Evolutionary conservation across 2,329 filamentous ascomycete genomes (phyloP).

Genomic region (Laburnicola sp.): DNA sequence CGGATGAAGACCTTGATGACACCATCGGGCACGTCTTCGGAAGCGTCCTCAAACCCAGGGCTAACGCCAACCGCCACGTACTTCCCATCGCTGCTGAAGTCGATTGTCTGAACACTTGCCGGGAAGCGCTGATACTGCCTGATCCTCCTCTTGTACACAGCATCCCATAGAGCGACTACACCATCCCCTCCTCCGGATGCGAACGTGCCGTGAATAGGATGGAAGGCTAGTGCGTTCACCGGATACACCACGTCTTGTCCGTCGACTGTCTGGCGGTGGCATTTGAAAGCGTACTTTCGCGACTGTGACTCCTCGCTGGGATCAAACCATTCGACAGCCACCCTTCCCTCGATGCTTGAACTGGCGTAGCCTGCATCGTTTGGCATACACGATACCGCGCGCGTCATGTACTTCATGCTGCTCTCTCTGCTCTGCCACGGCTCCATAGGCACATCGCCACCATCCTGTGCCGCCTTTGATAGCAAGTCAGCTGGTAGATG

Average conservation of each 20-base stretch:
- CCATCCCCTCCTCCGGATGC: conserved; percentile 88
- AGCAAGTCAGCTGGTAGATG: conserved; percentile 86
- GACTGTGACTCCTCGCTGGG: conserved; percentile 83
- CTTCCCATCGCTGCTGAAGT: conserved; percentile 76
- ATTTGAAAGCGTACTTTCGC: conserved; percentile 98
- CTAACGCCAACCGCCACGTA: conserved; percentile 79
- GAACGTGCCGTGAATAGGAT: conserved; percentile 80
- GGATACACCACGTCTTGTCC: conserved; percentile 84
- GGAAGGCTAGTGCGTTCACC: conserved; percentile 87
- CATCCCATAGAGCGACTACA: conserved; percentile 92
- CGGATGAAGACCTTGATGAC: conserved; percentile 75
- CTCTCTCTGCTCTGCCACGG: conserved; percentile 95
- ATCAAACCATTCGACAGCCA: conserved; percentile 98
- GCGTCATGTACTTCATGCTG: conserved; percentile 92
- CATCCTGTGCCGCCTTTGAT: conserved; percentile 39
- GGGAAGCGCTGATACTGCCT: conserved; percentile 85
- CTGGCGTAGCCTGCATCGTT: conserved; percentile 93
- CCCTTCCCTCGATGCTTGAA: conserved; percentile 88
- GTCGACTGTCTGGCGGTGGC: conserved; percentile 77
- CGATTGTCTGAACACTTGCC: conserved; percentile 74
- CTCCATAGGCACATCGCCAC: conserved; percentile 56
- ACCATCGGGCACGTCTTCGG: conserved; percentile 76
- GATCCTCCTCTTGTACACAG: conserved; percentile 84
- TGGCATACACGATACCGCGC: conserved; percentile 93
- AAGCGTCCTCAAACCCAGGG: conserved; percentile 84